Base-by-base conservation (phyloP, 2,329 filamentous ascomycete species). In the Zymoseptoria ardabiliae region DNA sequence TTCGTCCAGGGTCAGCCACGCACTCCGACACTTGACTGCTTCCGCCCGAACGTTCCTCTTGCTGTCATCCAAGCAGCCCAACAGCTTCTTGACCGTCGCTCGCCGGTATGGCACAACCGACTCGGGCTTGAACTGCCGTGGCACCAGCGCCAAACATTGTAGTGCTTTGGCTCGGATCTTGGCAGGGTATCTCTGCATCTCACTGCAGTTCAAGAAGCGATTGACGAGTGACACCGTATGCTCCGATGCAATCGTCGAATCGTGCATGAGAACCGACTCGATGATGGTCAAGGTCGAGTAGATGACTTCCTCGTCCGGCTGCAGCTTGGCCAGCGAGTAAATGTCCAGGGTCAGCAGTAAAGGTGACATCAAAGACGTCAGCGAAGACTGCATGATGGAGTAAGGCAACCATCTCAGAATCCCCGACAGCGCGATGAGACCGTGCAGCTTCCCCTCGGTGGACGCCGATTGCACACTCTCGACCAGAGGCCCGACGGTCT, bases 281-380 rank as follows among this genome's bases (percentile, higher is more conserved):
- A 88, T 76, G 1, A 82, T 86, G 11, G 80, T 78, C 23, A 88
- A 78, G 0, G 84, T 85, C 4, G 83, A 82, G 57, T 79, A 76
- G 65, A 86, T 86, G 61, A 87, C 81, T 10, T 75, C 74, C 51
- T 80, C 75, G 2, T 79, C 78, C 2, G 35, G 35, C 35, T 45
- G 35, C 35, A 45, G 35, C 13, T 53, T 25, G 20, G 73, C 68
- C 2, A 70, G 67, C 58, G 76, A 63, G 35, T 64, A 57, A 51
- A 73, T 63, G 65, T 88, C 85, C 4, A 88, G 77, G 30, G 79
- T 82, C 68, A 88, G 85, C 0, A 88, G 76, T 19, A 88, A 78
- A 0, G 87, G 75, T 0, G 84, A 82, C 4, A 84, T 75, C 1
- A 88, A 75, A 4, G 79, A 79, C 1, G 77, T 74, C 8, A 87